Conservation (phyloP, 2,329 filamentous ascomycete genomes). For the Paramyrothecium sp. region DNA sequence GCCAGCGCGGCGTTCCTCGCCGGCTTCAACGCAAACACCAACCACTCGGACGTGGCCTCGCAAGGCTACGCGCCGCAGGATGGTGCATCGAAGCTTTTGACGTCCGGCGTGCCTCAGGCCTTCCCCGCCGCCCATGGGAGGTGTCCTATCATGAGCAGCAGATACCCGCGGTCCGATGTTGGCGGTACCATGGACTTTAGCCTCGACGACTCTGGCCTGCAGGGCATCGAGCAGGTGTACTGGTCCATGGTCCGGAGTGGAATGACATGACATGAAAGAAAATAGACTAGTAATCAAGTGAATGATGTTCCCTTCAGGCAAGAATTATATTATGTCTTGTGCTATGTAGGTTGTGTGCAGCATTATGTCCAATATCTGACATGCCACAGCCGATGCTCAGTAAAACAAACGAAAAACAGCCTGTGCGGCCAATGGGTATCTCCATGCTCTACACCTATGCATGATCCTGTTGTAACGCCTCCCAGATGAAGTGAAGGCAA, state of each 20-base stretch:
- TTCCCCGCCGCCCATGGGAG: no score
- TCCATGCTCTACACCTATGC: conserved; percentile 14
- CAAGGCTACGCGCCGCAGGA: no score
- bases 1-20: neutral
- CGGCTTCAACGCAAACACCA: no score
- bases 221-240: conserved; percentile 36
- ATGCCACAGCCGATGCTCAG: conserved; percentile 6
- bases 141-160: no score
- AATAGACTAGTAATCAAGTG: neutral
- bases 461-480: conserved; percentile 1
- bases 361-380: neutral
- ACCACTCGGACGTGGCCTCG: no score
- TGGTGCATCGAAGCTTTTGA: no score
- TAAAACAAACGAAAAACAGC: conserved; percentile 18
- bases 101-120: no score
- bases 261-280: neutral
- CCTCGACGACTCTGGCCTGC: conserved; percentile 36
- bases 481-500: neutral
- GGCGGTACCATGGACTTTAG: no score
- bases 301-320: no score
- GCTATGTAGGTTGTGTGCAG: neutral
- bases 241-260: conserved; percentile 25
- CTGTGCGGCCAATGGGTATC: conserved; percentile 22
- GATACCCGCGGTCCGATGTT: no score
- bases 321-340: neutral